A percentile compares a stretch with the other conserved stretches of the same genome.
Evolutionary conservation across 2,329 filamentous ascomycete species (phyloP).

Genomic region (Clarireedia paspali): DNA sequence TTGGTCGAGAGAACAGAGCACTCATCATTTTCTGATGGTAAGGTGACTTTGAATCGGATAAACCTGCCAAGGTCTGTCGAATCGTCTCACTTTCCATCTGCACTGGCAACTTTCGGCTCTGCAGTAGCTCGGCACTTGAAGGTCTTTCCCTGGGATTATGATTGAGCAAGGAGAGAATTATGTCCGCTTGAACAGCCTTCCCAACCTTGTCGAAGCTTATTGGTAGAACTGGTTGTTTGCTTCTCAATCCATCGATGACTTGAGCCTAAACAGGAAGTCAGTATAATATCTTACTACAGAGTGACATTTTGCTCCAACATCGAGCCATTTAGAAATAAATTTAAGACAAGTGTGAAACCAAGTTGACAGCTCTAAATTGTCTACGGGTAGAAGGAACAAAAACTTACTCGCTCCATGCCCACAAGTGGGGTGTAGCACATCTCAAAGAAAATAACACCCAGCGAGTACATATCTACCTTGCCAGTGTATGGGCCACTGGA

Average conservation of each 20-base stretch:
- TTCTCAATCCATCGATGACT: slow-evolving; percentile 60
- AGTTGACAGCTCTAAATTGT: too few relatives aligned
- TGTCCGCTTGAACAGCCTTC: slow-evolving; percentile 61
- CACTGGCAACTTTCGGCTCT: slow-evolving; percentile 79
- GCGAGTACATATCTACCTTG: slow-evolving; percentile 97
- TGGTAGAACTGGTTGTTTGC: slow-evolving; percentile 62
- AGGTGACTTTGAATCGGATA: slow-evolving; percentile 75
- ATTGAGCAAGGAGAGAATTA: slow-evolving; percentile 72
- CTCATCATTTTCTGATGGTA: slow-evolving; percentile 86
- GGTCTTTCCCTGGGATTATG: slow-evolving; percentile 79
- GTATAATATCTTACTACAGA: neutral
- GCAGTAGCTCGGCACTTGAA: slow-evolving; percentile 72
- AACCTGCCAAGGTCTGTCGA: slow-evolving; percentile 68
- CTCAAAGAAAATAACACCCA: slow-evolving; percentile 97
- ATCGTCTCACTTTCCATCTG: slow-evolving; percentile 92
- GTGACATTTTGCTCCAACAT: neutral
- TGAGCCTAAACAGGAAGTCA: slow-evolving; percentile 27
- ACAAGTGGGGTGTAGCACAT: slow-evolving; percentile 67
- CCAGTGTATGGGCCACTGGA: slow-evolving; percentile 69
- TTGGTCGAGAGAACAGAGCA: slow-evolving; percentile 66
- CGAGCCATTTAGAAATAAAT: too few relatives aligned
- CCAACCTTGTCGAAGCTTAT: slow-evolving; percentile 64
- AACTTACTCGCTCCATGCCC: slow-evolving; percentile 51
- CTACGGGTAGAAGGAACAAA: neutral
- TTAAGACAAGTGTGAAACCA: too few relatives aligned